Base-by-base conservation (phyloP, 306 rosid species). In the Rubus parviflorus region DNA sequence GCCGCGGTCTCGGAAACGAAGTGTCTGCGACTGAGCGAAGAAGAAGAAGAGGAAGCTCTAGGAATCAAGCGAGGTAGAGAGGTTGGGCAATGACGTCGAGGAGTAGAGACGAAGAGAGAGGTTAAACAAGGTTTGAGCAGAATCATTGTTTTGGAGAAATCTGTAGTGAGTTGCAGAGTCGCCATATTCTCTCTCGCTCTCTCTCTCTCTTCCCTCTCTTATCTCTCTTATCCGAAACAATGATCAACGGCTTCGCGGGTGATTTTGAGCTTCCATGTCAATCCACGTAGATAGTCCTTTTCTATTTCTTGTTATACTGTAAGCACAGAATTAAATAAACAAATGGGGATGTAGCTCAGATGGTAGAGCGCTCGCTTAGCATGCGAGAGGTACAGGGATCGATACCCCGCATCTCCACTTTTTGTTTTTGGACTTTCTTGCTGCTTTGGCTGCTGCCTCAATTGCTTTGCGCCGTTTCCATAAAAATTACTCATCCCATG, bases 321-420 rank as follows among this genome's bases (percentile, higher is more conserved):
- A 42, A 48, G n/a, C 0, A 10, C 53, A 10, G 17, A 11, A 48
- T 0, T 1, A 13, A 48, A 3, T 48, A 1, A 14, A 14, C 62
- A 20, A 4, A 1, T 0, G 88, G 94, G 97, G 96, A 88, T 88
- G 93, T 91, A 93, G 96, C 94, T 90, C 92, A 88, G 94, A 89
- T 94, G 93, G 97, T 94, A 91, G 96, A 90, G 97, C 89, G 93
- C 94, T 91, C 88, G 96, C 96, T 91, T 94, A 87, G 96, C 97
- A 91, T 91, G 97, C 91, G 89, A 91, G 91, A 94, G 94, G 94
- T 80, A 85, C 87, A 83, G 93, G 96, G 96, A 90, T 91, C 93
- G 91, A 90, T 93, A 83, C 96, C 93, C 97, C 85, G 90, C 97
- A 83, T 91, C 96, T 91, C 90, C 97, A 90, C 3, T 30, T 6